Percentiles rank a stretch among this genome's conserved stretches.
Conservation (phyloP, 495 filamentous ascomycete genomes). For the Hyphodiscus hymeniophilus region DNA sequence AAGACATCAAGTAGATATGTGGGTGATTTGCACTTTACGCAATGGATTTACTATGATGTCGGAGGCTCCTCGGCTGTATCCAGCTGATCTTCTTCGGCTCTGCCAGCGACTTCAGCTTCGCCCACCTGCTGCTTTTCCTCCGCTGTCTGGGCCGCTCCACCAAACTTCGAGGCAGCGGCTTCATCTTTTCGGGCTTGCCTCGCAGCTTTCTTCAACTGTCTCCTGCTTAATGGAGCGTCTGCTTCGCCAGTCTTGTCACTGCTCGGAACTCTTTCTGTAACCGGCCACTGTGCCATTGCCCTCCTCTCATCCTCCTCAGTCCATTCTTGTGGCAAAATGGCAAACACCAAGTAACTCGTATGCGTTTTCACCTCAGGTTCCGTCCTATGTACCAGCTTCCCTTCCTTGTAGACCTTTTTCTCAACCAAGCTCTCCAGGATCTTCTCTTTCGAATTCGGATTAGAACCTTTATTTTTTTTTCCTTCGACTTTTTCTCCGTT, state of each 20-base stretch:
- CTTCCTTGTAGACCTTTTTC: conserved; percentile 39
- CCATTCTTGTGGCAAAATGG: conserved; percentile 80
- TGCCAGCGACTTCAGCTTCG: too few species aligned
- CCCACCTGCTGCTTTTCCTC: too few species aligned
- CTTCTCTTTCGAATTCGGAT: conserved; percentile 22
- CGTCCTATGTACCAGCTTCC: conserved; percentile 65
- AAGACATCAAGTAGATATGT: too few species aligned
- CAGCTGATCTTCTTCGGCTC: too few species aligned
- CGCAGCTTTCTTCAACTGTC: conserved; percentile 46
- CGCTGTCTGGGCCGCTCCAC: too few species aligned
- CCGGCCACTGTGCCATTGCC: conserved; percentile 53
- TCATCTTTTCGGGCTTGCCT: conserved; percentile 40
- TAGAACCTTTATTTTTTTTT: conserved; percentile 1
- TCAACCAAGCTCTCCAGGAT: conserved; percentile 20
- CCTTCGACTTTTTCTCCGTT: conserved; percentile 21
- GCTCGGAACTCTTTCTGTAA: conserved; percentile 22
- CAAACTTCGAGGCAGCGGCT: conserved; percentile 14
- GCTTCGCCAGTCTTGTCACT: conserved; percentile 23
- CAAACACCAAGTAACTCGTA: conserved; percentile 93
- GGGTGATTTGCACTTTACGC: too few species aligned
- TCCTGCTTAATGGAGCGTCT: conserved; percentile 40
- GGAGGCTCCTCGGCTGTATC: too few species aligned
- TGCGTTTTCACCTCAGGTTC: conserved; percentile 91
- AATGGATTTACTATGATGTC: too few species aligned
- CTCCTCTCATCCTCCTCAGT: conserved; percentile 69